Percentiles rank a stretch among this genome's conserved stretches.
phyloP scores from a whole-genome alignment of 768 basidiomycete species.

The Galerina sulciceps region DNA sequence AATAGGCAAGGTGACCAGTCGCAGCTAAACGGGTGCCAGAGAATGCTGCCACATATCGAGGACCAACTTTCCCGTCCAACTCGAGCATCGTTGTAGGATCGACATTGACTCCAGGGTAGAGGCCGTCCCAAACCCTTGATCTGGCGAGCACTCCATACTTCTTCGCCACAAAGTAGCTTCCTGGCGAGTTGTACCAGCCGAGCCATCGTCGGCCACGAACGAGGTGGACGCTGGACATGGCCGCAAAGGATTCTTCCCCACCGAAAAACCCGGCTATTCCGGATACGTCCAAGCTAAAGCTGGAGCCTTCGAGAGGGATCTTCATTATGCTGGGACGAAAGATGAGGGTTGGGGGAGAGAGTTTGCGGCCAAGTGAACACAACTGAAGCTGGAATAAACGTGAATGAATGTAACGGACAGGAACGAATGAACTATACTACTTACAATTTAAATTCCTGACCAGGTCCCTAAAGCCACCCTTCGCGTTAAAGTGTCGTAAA shows the following conservation, averaged over 20 bases:
- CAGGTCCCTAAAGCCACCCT: too few species aligned
- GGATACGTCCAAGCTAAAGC: conserved; percentile 19
- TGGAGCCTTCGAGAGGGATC: conserved; percentile 9
- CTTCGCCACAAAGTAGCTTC: conserved; percentile 20
- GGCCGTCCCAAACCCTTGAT: conserved; percentile 19
- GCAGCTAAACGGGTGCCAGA: conserved; percentile 17
- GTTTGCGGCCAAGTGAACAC: neutral
- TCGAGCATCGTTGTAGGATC: conserved; percentile 20
- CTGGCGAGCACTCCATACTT: conserved; percentile 18
- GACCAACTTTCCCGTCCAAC: conserved; percentile 16
- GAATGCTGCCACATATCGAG: conserved; percentile 15
- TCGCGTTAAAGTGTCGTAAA: too few species aligned
- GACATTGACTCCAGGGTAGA: conserved; percentile 18
- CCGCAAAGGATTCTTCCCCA: conserved; percentile 21
- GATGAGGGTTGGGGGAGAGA: neutral
- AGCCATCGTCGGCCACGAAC: conserved; percentile 17
- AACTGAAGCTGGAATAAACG: neutral
- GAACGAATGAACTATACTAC: too few species aligned
- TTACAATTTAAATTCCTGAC: too few species aligned
- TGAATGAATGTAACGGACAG: too few species aligned
- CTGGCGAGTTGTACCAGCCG: conserved; percentile 24
- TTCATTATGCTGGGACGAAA: neutral
- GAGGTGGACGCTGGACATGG: conserved; percentile 23
- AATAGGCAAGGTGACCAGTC: conserved; percentile 18
- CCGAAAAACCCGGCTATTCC: conserved; percentile 23